Percentiles rank a stretch among this genome's conserved stretches.
Evolutionary conservation across 192 early-diverging fungal species (phyloP).

Genomic region (Gigaspora rosea): DNA sequence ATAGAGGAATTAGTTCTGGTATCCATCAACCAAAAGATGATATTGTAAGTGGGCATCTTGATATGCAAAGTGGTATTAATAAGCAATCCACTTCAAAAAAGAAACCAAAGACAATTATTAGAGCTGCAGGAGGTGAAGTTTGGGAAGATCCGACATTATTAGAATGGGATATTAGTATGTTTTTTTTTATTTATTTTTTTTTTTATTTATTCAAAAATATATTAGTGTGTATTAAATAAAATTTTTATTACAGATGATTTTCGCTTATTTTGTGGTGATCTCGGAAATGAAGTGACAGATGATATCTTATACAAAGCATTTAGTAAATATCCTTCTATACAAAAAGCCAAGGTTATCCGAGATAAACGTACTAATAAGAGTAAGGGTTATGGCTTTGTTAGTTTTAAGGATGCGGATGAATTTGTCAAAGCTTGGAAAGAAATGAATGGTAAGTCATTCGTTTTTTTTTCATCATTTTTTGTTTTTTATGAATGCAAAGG

Average conservation of each 20-base stretch:
- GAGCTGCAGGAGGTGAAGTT: conserved; percentile 87
- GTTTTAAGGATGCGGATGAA: conserved; percentile 88
- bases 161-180: conserved; percentile 81
- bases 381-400: conserved; percentile 93
- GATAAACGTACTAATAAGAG: conserved; percentile 86
- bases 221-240: neutral
- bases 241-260: conserved; percentile 74
- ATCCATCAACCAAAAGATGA: conserved; percentile 16
- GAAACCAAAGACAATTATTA: conserved; percentile 53
- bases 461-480: neutral
- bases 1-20: neutral
- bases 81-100: conserved; percentile 14
- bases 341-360: conserved; percentile 78
- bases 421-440: conserved; percentile 92
- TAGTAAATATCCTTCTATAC: conserved; percentile 82
- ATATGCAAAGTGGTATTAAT: neutral
- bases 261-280: conserved; percentile 89
- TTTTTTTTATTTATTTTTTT: neutral
- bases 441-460: conserved; percentile 75
- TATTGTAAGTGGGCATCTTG: neutral
- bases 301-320: conserved; percentile 80
- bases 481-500: neutral
- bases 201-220: neutral
- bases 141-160: conserved; percentile 90
- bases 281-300: conserved; percentile 91